phyloP scores from a whole-genome alignment of 495 filamentous ascomycete species.

The Amphirosellinia nigrospora region DNA sequence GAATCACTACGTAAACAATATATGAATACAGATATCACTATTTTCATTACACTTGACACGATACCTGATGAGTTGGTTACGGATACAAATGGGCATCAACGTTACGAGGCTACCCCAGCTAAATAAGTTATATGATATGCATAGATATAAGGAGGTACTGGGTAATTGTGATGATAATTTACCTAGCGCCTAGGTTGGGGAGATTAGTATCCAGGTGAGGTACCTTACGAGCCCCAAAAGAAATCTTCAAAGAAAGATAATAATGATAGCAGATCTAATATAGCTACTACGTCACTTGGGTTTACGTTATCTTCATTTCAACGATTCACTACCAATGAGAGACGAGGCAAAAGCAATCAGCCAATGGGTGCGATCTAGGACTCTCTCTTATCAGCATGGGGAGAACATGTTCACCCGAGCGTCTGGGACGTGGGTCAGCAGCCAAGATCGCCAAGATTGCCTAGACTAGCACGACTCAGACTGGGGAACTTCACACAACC shows the following conservation, averaged over 20 bases:
- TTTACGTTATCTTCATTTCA: background rate
- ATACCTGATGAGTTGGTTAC: too few relatives aligned
- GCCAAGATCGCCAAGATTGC: conserved; percentile 18
- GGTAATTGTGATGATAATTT: background rate
- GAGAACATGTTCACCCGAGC: conserved; percentile 1
- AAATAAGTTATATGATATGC: too few relatives aligned
- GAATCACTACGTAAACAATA: too few relatives aligned
- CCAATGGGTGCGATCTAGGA: background rate
- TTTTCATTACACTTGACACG: too few relatives aligned
- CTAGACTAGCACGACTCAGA: background rate
- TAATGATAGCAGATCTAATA: background rate
- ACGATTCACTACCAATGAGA: conserved; percentile 9
- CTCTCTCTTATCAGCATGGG: conserved; percentile 12
- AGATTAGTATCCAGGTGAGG: background rate
- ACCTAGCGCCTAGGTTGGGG: background rate
- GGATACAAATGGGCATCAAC: too few relatives aligned
- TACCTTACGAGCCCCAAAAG: background rate
- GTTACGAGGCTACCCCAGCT: too few relatives aligned
- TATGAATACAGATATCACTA: too few relatives aligned
- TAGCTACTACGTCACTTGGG: background rate
- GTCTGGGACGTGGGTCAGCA: conserved; percentile 15
- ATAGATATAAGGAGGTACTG: background rate
- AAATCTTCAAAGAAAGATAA: background rate
- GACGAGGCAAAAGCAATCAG: background rate
- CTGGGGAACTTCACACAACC: background rate